Evolutionary conservation across 441 rosid species (phyloP), one percentile per base, ranked within the genome.

Genomic region (Dalechampia spathulata): DNA sequence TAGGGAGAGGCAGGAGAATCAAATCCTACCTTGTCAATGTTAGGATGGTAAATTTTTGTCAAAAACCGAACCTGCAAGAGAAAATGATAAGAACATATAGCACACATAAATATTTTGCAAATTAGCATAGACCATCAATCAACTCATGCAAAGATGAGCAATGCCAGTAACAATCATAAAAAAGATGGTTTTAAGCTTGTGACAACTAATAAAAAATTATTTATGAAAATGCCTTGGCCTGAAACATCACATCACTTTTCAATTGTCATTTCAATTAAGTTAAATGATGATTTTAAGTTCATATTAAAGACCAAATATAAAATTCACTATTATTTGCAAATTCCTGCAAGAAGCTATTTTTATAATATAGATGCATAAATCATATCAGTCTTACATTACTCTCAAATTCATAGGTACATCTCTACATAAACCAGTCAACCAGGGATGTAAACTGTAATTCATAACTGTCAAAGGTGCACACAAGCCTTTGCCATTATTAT

Each of bases 11-110:
- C 20, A 68, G 27, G 38, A 49, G 17, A 22, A 15, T 32, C 22
- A 27, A 16, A 23, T 30, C 72, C 23, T 49, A 85, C 91, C 83
- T 83, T 80, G 62, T 74, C 86, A 2, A 89, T 82, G 62, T 92
- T 92, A 27, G 99, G 99, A 71, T 92, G 99, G 61, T 92, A 92
- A 37, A 92, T 92, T 81, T 92, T 93, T 59, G 99, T 93, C 73
- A 93, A 83, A 67, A 93, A 93, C 66, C 99, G 92, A 45, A 93
- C 99, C 99, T 93, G 90, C 50, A 57, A 54, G 62, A 42, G 42
- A 45, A 38, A 37, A 21, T 51, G 34, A 38, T 39, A 54, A 46
- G 20, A 40, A 59, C 25, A 27, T 19, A 22, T 17, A 38, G 1
- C 4, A 14, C 0, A 37, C 1, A 1, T 1, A 2, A 14, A 10